Evolutionary conservation across 192 early-diverging fungal species (phyloP), one percentile per base, ranked within the genome.

Genomic region (Linnemannia elongata): DNA sequence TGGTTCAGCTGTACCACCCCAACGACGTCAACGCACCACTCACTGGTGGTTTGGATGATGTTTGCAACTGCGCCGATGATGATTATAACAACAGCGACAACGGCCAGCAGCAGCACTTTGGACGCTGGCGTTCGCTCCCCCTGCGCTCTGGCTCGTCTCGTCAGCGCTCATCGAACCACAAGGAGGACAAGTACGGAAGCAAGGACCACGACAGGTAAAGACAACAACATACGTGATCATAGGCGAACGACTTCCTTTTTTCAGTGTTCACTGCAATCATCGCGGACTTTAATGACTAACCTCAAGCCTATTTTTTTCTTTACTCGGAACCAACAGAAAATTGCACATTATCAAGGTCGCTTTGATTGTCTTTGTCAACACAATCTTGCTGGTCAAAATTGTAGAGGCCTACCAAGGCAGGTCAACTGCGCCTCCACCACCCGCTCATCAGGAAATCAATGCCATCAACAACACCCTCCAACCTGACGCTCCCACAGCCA

Each of bases 321-420:
- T 63, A 18, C 36, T 60, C 17, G 3, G 3, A 42, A n/a, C 10
- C 8, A 38, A 42, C 60, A 86, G 79, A n/a, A 86, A 86, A 74
- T 33, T 76, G 13, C 69, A 57, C 47, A 54, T 80, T 38, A 35
- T 86, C 17, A 86, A 86, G 49, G 74, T 86, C 22, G 74, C 57
- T 6, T n/a, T 74, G n/a, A 63, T 86, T 54, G 45, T 86, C 33
- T 30, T 86, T 8, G 74, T 86, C 27, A 86, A 86, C 44, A 45
- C 52, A 4, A 73, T 86, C 18, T 71, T 86, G 60, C n/a, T 86
- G 39, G 57, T 79, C 75, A 86, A 80, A 45, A 45, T 74, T 36
- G 75, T 81, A 5, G 74, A 80, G 44, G 39, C 30, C 18, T 76
- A 73, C 60, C 75, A 45, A 30, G 35, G 72, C 2, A 30, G 68